Base-by-base conservation (phyloP, 345 rosid genomes). In the Dovyalis caffra region DNA sequence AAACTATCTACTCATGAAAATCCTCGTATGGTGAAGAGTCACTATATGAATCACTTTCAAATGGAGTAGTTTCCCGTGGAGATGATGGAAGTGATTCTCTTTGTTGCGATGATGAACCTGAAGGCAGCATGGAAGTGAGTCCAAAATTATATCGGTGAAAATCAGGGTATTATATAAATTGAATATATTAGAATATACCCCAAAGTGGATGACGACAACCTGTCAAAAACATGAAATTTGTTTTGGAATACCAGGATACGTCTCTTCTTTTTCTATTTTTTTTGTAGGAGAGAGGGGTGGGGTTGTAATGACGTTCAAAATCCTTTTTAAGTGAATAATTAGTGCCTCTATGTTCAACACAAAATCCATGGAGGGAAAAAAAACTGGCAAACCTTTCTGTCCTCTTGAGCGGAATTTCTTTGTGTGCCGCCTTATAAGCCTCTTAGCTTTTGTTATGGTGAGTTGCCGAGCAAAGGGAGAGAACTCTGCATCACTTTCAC, bases 381-480 rank as follows among this genome's bases (percentile, higher is more conserved):
- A 31, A 65, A 20, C 74, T 8, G 6, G 51, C 79, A 33, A 40
- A 95, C 99, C 97, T 93, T 88, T 89, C 80, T 88, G 93, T 66
- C 88, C 87, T 81, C 91, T 88, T 64, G 91, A 81, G 32, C 97
- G 88, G 72, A 95, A 87, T 74, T 91, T 95, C 83, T 90, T 95
- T 37, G 99, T 95, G 80, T 91, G 97, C 8, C 97, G 89, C 86
- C 83, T 86, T 64, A 95, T 85, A 76, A 95, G 96, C 77, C 79
- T 92, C 83, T 83, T 95, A 25, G 99, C 95, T 83, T 89, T 91
- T 28, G 90, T 93, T 82, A 95, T 95, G 37, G 99, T 95, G 69
- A 91, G 90, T 77, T 95, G 99, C 78, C 97, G 72, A 35, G 99
- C 93, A 76, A 87, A 89, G 47, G 97, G 97, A 56, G 97, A 89